Conservation (phyloP, 352 stramenopile species). For the Globisporangium perplexum region DNA sequence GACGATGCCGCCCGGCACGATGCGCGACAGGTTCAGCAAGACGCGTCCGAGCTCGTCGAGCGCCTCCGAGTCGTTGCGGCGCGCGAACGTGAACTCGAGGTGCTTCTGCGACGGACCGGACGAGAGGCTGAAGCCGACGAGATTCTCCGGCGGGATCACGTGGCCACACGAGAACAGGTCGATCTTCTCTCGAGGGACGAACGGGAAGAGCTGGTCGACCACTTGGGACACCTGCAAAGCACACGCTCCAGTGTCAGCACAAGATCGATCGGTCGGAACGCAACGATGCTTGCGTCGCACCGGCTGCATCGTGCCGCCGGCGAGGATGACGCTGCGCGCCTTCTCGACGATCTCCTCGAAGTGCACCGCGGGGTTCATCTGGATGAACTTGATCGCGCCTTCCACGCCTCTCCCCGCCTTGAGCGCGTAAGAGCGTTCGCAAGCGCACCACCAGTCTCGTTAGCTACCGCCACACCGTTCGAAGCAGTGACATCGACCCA, state of each 20-base stretch:
- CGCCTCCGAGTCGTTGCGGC: slow-evolving; percentile 60
- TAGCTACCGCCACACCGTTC: background rate
- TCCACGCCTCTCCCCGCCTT: slow-evolving; percentile 45
- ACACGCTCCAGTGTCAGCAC: background rate
- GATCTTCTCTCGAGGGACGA: slow-evolving; percentile 63
- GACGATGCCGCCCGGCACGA: slow-evolving; percentile 93
- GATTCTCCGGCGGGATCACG: slow-evolving; percentile 93
- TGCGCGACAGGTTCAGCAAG: slow-evolving; percentile 87
- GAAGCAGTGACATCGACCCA: background rate
- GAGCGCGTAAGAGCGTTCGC: slow-evolving; percentile 4
- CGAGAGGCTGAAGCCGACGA: slow-evolving; percentile 74
- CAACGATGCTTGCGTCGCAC: slow-evolving; percentile 19
- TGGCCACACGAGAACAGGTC: slow-evolving; percentile 98
- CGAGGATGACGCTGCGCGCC: slow-evolving; percentile 93
- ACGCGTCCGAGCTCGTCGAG: slow-evolving; percentile 94
- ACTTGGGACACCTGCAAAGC: slow-evolving; percentile 84
- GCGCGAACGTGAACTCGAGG: slow-evolving; percentile 94
- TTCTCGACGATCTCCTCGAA: slow-evolving; percentile 95
- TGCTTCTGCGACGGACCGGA: slow-evolving; percentile 80
- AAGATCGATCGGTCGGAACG: background rate
- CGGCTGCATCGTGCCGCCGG: slow-evolving; percentile 97
- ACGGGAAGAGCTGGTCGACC: slow-evolving; percentile 92
- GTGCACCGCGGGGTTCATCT: slow-evolving; percentile 93
- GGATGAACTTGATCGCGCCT: slow-evolving; percentile 89
- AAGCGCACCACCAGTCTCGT: background rate